Evolutionary conservation across 2,329 filamentous ascomycete genomes (phyloP), one percentile per base, ranked within the genome.

Genomic region (Aspergillus novoparasiticus): DNA sequence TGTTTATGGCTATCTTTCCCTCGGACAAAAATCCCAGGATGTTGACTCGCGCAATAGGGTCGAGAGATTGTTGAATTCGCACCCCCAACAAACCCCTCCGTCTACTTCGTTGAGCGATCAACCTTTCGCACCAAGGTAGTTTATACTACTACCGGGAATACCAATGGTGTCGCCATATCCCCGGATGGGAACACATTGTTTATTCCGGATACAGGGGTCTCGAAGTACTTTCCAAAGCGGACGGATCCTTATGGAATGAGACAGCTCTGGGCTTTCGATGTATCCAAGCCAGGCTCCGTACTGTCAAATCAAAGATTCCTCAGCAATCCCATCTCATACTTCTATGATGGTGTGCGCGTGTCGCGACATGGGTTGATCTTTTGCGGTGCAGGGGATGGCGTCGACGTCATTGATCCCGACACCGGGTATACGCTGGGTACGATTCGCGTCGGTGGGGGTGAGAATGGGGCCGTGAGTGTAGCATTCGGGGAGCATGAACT

Each of bases 141-240:
- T 0, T 55, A 59, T n/a, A 61, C 51, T 19, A 64, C 64, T 0
- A 57, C 41, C 30, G 59, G 62, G 4, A 64, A 66, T 39, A 66
- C 72, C 2, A 72, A 74, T 60, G 66, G 65, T 12, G 64, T 71
- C 2, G 71, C 73, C 39, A 64, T 74, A 12, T 70, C 68, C 8
- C 71, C 71, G 0, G 64, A 68, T 51, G 66, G 68, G 16, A 55
- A 58, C 19, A 63, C 65, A 4, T 57, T 74, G 11, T 74, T 73
- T 54, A 56, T 74, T 6, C 71, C 71, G 0, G 71, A 74, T 64
- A 73, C 73, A 3, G 71, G 72, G 5, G 57, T 64, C 11, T 64
- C 64, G 0, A 28, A 48, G 11, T 66, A 60, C 34, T 45, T 21
- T 1, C 64, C 64, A 23, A 26, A 43, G 19, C 5, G 60, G 58